Evolutionary conservation across 2,329 filamentous ascomycete species (phyloP).

Genomic region (Colletotrichum sp.): DNA sequence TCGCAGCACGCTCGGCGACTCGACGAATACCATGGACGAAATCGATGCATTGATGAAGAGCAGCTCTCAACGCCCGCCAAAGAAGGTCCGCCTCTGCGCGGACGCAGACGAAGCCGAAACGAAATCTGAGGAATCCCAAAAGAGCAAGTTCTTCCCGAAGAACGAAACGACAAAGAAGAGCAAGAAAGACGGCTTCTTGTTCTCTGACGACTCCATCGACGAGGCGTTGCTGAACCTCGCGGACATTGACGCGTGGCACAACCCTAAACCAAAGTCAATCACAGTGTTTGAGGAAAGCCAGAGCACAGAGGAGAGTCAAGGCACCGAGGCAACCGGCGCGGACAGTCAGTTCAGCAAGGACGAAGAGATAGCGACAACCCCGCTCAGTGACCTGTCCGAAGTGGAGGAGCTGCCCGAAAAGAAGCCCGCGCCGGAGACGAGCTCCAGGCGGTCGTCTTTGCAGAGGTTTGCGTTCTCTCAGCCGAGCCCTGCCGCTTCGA

Average conservation of each 20-base stretch:
- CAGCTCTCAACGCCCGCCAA: slow-evolving; percentile 46
- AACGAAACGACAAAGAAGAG: slow-evolving; percentile 30
- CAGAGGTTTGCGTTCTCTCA: slow-evolving; percentile 29
- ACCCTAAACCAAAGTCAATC: slow-evolving; percentile 40
- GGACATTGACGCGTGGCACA: slow-evolving; percentile 55
- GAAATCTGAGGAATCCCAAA: slow-evolving; percentile 40
- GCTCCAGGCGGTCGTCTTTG: slow-evolving; percentile 17
- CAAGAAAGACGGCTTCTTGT: slow-evolving; percentile 47
- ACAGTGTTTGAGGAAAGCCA: slow-evolving; percentile 49
- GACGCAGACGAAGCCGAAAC: slow-evolving; percentile 36
- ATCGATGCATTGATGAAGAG: slow-evolving; percentile 18
- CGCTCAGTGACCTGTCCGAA: slow-evolving; percentile 7
- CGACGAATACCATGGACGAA: slow-evolving; percentile 9
- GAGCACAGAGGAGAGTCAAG: slow-evolving; percentile 27
- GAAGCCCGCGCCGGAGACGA: neutral
- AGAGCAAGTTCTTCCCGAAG: slow-evolving; percentile 60
- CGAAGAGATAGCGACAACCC: slow-evolving; percentile 5
- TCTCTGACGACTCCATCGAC: slow-evolving; percentile 64
- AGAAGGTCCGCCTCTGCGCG: slow-evolving; percentile 62
- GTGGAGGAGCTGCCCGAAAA: neutral
- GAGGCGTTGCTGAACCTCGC: slow-evolving; percentile 57
- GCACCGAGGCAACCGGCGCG: slow-evolving; percentile 5
- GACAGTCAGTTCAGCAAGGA: slow-evolving; percentile 21
- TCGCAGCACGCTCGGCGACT: neutral
- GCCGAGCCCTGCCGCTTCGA: slow-evolving; percentile 8